phyloP scores from a whole-genome alignment of 108 stramenopile species.

The Discostella stelligeroides region DNA sequence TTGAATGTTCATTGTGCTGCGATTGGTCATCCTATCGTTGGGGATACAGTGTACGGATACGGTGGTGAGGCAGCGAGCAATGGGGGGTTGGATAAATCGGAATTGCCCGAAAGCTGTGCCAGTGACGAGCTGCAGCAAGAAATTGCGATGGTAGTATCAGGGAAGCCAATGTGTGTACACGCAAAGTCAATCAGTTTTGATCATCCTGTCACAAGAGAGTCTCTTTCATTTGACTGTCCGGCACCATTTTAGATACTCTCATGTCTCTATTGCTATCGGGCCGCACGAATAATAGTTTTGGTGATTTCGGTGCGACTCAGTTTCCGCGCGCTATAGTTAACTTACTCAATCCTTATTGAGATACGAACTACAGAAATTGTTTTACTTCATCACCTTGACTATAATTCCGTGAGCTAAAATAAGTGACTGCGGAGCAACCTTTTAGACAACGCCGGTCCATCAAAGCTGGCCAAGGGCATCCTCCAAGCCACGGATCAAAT shows the following conservation, averaged over 20 bases:
- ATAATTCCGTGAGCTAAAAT: no score
- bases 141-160: slow-evolving; percentile 41
- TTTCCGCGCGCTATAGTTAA: no score
- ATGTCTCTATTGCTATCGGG: no score
- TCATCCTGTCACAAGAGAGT: slow-evolving; percentile 69
- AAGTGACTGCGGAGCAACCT: no score
- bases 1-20: slow-evolving; percentile 87
- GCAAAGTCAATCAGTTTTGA: slow-evolving; percentile 78
- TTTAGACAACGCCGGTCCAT: no score
- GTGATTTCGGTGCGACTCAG: no score
- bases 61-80: slow-evolving; percentile 75
- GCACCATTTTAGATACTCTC: slow-evolving; percentile 53
- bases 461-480: slow-evolving; percentile 71
- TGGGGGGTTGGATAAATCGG: slow-evolving; percentile 72
- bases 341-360: background rate
- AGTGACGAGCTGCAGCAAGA: slow-evolving; percentile 56
- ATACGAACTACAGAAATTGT: background rate
- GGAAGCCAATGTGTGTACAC: slow-evolving; percentile 70
- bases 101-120: slow-evolving; percentile 56
- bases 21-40: slow-evolving; percentile 90
- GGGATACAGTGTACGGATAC: slow-evolving; percentile 78
- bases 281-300: no score
- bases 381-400: background rate
- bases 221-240: slow-evolving; percentile 51
- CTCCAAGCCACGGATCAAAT: slow-evolving; percentile 72